Base-by-base conservation (phyloP, 169 alveolate species). In the Cardiosporidium cionae region DNA sequence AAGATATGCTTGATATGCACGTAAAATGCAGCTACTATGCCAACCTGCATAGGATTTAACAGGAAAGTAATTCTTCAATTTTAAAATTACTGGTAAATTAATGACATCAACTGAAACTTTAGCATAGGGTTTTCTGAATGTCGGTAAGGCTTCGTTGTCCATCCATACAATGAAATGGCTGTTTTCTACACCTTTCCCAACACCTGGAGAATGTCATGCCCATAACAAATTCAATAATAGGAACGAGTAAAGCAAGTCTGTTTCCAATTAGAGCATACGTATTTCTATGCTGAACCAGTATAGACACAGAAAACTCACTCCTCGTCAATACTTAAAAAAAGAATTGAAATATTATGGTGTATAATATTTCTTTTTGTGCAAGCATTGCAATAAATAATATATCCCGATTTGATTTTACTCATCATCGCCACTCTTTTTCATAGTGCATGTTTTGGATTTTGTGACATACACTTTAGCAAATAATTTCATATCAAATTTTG, bases 91-190 rank as follows among this genome's bases (percentile, higher is more conserved):
- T n/a, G 88, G 88, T 7, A 83, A 75, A 36, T 70, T 79, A 44
- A 83, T 58, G 1, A 72, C 75, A 0, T 68, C 44, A 66, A 53
- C 78, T 37, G 25, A 70, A 34, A 83, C 54, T 53, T 77, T 80
- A 36, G 78, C 88, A 70, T 83, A 83, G 5, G 72, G 54, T 70
- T 83, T 83, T 31, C 84, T 76, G 53, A 83, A 83, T 3, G 32
- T 70, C 7, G 89, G 81, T 52, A 79, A 29, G 0, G 86, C 79
- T 3, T 86, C 78, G 29, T 37, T 71, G 5, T 78, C 53, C 89
- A 83, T 83, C 89, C 89, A 83, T 32, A 83, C 89, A 35, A 83
- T 79, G 44, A 83, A 83, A 63, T 83, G 89, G 29, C 82, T 73
- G 65, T 83, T 79, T 62, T 79, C 89, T 44, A 83, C 82, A 70